Conservation (phyloP, 148 eudicot genomes). For the Nyssa sinensis region DNA sequence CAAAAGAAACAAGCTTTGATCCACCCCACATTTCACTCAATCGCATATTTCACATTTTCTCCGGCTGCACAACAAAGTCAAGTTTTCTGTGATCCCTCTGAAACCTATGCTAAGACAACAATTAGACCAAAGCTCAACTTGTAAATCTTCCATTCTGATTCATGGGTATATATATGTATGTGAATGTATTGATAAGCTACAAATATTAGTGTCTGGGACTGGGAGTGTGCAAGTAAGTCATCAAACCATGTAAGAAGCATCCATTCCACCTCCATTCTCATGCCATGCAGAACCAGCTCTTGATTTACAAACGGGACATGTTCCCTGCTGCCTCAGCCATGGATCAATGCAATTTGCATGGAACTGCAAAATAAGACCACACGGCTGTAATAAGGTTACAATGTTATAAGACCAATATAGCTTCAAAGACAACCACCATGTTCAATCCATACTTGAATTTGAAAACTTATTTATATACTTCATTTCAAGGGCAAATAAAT, state of each 20-base stretch:
- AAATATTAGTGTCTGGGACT: background rate
- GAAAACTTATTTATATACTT: too few species aligned
- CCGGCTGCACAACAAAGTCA: background rate
- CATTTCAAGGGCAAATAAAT: too few species aligned
- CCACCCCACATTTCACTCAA: background rate
- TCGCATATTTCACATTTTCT: background rate
- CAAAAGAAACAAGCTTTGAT: background rate
- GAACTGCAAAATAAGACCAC: slow-evolving; percentile 47
- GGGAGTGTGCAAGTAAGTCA: background rate
- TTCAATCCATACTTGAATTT: background rate
- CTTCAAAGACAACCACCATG: background rate
- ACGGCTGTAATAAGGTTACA: background rate
- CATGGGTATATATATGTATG: background rate
- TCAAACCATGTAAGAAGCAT: slow-evolving; percentile 68
- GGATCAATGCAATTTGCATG: slow-evolving; percentile 92
- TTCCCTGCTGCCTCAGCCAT: slow-evolving; percentile 94
- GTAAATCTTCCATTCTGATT: background rate
- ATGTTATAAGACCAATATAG: too few species aligned
- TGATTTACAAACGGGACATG: slow-evolving; percentile 90
- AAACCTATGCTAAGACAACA: background rate
- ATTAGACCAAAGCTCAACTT: background rate
- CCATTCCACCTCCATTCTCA: slow-evolving; percentile 36
- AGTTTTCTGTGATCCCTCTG: background rate
- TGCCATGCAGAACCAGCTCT: slow-evolving; percentile 72
- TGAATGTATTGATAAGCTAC: background rate